Evolutionary conservation across 441 rosid species (phyloP).

Genomic region (Gossypium armourianum): DNA sequence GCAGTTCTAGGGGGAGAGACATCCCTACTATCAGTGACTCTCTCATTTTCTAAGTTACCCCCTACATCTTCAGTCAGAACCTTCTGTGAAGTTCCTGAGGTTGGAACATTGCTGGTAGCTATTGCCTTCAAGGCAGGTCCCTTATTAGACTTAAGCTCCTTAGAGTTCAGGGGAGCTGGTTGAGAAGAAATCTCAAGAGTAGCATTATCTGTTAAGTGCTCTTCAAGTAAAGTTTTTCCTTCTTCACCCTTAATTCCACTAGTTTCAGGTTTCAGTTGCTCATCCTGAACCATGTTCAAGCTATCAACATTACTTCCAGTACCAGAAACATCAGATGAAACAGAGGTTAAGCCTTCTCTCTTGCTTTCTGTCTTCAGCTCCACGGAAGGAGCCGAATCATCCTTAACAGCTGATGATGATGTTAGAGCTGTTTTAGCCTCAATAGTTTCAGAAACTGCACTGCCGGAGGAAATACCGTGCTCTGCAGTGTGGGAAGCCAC

Average conservation of each 20-base stretch:
- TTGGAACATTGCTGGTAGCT: constrained; percentile 18
- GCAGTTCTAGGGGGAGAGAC: constrained; percentile 23
- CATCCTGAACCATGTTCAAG: constrained; percentile 17
- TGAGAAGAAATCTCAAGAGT: constrained; percentile 25
- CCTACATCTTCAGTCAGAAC: constrained; percentile 25
- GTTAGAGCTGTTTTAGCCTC: constrained; percentile 25
- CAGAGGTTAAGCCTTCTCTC: constrained; percentile 25
- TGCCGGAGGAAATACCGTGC: constrained; percentile 21
- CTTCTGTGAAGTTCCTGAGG: constrained; percentile 22
- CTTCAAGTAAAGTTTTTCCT: constrained; percentile 16
- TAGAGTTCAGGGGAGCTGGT: constrained; percentile 18
- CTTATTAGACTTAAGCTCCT: constrained; percentile 20
- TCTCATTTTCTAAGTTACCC: constrained; percentile 20
- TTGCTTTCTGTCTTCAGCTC: constrained; percentile 24
- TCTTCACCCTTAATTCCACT: constrained; percentile 18
- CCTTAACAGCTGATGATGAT: constrained; percentile 17
- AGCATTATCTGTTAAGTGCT: constrained; percentile 23
- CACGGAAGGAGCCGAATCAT: constrained; percentile 23
- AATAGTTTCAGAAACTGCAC: constrained; percentile 25
- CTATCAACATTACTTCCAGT: constrained; percentile 15
- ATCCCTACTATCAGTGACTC: constrained; percentile 17
- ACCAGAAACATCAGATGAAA: constrained; percentile 32
- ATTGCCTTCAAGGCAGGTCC: constrained; percentile 20
- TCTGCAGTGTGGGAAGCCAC: constrained; percentile 23
- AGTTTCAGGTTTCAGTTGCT: constrained; percentile 24